Percentiles rank a stretch among this genome's conserved stretches.
Conservation (phyloP, 306 rosid species). For the Neltuma alba region DNA sequence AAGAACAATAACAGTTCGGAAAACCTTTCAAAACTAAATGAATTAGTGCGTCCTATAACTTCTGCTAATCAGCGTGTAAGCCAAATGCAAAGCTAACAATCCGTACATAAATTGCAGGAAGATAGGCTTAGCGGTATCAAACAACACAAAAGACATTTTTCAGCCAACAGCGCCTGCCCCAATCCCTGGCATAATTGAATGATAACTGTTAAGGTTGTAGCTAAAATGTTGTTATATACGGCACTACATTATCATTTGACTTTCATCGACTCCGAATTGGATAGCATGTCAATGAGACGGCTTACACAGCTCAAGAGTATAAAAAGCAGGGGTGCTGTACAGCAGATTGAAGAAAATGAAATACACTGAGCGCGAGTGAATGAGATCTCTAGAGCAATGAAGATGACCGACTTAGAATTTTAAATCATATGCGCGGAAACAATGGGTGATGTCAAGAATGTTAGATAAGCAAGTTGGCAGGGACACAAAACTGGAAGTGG, state of each 20-base stretch:
- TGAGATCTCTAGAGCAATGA: not conserved
- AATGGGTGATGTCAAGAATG: conserved; percentile 40
- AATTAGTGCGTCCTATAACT: not conserved
- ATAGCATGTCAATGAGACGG: conserved; percentile 35
- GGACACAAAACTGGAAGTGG: conserved; percentile 56
- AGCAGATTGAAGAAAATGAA: conserved; percentile 25
- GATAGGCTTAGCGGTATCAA: not conserved
- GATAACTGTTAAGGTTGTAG: conserved; percentile 22
- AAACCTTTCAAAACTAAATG: not conserved
- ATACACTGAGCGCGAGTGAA: not conserved
- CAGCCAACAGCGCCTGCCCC: conserved; percentile 2
- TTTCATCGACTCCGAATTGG: not conserved
- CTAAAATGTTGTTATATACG: conserved; percentile 14
- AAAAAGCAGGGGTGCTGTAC: conserved; percentile 32
- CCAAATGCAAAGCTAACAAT: conserved; percentile 25
- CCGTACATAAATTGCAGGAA: conserved; percentile 5
- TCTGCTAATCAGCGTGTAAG: not conserved
- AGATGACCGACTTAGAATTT: not conserved
- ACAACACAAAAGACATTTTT: conserved; percentile 5
- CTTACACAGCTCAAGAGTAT: conserved; percentile 31
- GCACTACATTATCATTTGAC: conserved; percentile 10
- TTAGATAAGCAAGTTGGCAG: conserved; percentile 20
- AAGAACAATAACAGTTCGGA: not conserved
- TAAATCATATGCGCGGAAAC: conserved; percentile 35
- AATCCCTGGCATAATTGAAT: conserved; percentile 1